phyloP scores from a whole-genome alignment of 768 basidiomycete species.

The Fomitopsis pulvina region DNA sequence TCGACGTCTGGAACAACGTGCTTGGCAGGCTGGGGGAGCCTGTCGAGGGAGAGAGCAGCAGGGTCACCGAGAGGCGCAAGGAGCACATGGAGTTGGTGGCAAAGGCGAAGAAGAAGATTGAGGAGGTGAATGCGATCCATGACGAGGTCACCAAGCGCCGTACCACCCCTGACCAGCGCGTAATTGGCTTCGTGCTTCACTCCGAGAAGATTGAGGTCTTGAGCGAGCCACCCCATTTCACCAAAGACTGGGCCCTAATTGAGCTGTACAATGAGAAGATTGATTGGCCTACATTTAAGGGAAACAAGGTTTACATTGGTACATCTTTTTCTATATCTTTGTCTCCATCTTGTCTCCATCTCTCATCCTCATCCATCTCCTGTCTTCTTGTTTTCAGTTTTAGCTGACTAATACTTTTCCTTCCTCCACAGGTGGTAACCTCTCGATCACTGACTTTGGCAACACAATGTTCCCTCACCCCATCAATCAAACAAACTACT shows the following conservation, averaged over 20 bases:
- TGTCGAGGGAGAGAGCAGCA: conserved; percentile 15
- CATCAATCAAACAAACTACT: not conserved
- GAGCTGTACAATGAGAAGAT: conserved; percentile 13
- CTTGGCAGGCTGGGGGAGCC: conserved; percentile 19
- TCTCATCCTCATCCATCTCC: conserved; percentile 11
- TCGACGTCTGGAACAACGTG: conserved; percentile 15
- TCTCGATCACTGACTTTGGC: no score
- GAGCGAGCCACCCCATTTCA: conserved; percentile 5
- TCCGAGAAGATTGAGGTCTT: conserved; percentile 12
- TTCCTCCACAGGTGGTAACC: no score
- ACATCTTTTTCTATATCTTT: conserved; percentile 14
- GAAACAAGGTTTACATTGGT: no score
- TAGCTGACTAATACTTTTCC: no score
- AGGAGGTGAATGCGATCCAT: conserved; percentile 8
- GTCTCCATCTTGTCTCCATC: not conserved
- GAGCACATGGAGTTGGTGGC: conserved; percentile 1
- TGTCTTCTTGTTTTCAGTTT: conserved; percentile 15
- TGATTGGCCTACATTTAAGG: conserved; percentile 3
- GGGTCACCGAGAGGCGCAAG: conserved; percentile 5
- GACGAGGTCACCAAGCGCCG: conserved; percentile 11
- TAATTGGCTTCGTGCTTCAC: conserved; percentile 13
- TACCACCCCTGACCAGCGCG: conserved; percentile 3
- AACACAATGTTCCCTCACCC: conserved; percentile 10
- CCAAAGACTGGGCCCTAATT: conserved; percentile 12
- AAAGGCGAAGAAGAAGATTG: conserved; percentile 7